Conservation (phyloP, 1,139 yeast species). For the Yamadazyma conglobata region DNA sequence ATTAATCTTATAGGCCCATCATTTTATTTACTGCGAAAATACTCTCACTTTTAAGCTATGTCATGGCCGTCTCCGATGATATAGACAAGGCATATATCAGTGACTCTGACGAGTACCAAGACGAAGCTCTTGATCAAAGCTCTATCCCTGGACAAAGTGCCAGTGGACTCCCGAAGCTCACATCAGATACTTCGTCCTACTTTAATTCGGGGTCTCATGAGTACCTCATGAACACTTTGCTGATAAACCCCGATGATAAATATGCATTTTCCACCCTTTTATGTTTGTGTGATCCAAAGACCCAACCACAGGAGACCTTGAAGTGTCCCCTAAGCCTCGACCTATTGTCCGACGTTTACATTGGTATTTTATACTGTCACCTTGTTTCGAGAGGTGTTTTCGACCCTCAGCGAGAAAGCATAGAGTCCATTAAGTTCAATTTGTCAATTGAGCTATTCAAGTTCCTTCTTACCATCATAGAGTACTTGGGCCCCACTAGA, state of each 20-base stretch:
- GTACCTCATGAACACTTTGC: constrained; percentile 1
- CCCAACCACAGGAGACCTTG: constrained; percentile 59
- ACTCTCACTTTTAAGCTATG: no score
- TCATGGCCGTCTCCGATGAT: no score
- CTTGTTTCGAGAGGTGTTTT: constrained; percentile 19
- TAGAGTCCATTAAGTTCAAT: constrained; percentile 7
- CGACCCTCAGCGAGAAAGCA: not conserved
- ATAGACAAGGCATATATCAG: no score
- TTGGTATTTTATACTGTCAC: constrained; percentile 25
- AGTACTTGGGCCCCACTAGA: constrained; percentile 12
- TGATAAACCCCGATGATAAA: constrained; percentile 5
- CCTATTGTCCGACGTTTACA: constrained; percentile 47
- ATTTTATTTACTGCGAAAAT: no score
- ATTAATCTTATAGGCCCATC: no score
- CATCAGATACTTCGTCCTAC: no score
- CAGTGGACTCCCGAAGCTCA: no score
- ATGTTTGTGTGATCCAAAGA: constrained; percentile 59
- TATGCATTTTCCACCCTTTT: constrained; percentile 27
- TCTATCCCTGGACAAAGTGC: no score
- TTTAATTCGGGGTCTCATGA: no score
- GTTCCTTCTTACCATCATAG: constrained; percentile 5
- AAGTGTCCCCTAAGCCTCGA: constrained; percentile 43
- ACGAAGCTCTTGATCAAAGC: no score
- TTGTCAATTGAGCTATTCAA: constrained; percentile 9
- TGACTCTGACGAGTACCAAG: no score